Conservation (phyloP, 106 monocot genomes). For the Hemerocallis citrina region DNA sequence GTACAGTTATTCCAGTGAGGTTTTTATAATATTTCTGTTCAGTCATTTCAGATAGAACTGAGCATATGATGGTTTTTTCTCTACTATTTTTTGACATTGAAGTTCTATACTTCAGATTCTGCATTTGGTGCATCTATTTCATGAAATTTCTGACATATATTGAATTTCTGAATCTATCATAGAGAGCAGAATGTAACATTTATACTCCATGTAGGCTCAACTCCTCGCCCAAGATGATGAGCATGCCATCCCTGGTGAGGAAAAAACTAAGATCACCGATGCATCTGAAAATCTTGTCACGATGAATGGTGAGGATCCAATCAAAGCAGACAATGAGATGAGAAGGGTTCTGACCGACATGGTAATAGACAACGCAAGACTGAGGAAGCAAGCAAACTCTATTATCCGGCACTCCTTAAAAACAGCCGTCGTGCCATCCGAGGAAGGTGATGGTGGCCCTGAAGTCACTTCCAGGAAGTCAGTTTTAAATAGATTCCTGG, state of each 20-base stretch:
- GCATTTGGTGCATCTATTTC: background rate
- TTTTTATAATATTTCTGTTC: no score
- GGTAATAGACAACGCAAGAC: conserved; percentile 60
- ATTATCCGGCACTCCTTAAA: conserved; percentile 37
- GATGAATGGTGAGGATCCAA: conserved; percentile 27
- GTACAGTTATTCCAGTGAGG: no score
- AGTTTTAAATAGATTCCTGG: conserved; percentile 44
- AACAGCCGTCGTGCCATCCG: conserved; percentile 25
- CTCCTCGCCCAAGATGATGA: conserved; percentile 68
- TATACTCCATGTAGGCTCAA: conserved; percentile 27
- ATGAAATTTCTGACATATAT: conserved; percentile 9
- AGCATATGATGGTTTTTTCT: background rate
- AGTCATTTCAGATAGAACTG: no score
- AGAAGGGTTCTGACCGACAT: conserved; percentile 41
- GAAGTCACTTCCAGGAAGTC: conserved; percentile 34
- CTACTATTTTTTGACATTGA: no score
- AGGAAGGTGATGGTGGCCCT: conserved; percentile 28
- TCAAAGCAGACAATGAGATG: conserved; percentile 34
- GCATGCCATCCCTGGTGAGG: conserved; percentile 1
- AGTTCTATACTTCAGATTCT: background rate
- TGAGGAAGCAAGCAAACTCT: conserved; percentile 60
- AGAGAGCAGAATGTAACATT: background rate
- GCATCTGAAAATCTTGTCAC: conserved; percentile 8
- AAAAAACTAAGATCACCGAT: conserved; percentile 9
- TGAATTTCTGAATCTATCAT: no score